Evolutionary conservation across 2,329 filamentous ascomycete genomes (phyloP), one percentile per base, ranked within the genome.

Genomic region (Neopestalotiopsis sp.): DNA sequence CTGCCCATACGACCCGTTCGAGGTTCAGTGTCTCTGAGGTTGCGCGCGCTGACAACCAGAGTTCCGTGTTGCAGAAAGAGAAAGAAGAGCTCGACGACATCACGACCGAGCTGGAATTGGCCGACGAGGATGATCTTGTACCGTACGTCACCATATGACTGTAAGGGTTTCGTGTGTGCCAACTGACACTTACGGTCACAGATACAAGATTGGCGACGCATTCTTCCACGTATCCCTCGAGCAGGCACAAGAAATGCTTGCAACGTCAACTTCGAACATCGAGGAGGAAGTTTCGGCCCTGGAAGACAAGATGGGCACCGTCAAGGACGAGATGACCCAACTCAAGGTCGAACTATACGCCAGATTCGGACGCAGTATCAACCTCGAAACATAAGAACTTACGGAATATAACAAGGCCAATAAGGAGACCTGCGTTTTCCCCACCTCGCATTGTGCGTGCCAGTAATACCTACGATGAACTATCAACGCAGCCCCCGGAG

Each of bases 41-140:
- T 38, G 34, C 6, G 34, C 34, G 10, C 34, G 28, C 14, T 49
- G 49, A 49, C 4, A 12, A 40, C 52, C 49, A 3, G 68, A 71
- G 77, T 68, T 77, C 63, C 24, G 14, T 59, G 57, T 59, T 59
- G 57, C 77, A 98, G 95, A 98, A 98, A 85, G 95, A 98, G 81
- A 98, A 98, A 83, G 96, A 99, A 81, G 96, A 98, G 78, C 89
- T 98, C 3, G 95, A 98, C 79, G 96, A 99, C 80, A 88, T 99
- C 67, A 92, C 92, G 1, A 93, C 88, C 67, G 96, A 99, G 80
- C 87, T 99, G 61, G 96, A 99, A 82, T 89, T 99, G 20, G 94
- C 94, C 66, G 95, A 98, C 80, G 96, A 99, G 80, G 95, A 98
- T 75, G 94, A 97, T 66, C 90, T 92, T 77, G 91, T 99, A 28